Conservation (phyloP, 192 early-diverging fungal species). For the Dissophora globulifera region DNA sequence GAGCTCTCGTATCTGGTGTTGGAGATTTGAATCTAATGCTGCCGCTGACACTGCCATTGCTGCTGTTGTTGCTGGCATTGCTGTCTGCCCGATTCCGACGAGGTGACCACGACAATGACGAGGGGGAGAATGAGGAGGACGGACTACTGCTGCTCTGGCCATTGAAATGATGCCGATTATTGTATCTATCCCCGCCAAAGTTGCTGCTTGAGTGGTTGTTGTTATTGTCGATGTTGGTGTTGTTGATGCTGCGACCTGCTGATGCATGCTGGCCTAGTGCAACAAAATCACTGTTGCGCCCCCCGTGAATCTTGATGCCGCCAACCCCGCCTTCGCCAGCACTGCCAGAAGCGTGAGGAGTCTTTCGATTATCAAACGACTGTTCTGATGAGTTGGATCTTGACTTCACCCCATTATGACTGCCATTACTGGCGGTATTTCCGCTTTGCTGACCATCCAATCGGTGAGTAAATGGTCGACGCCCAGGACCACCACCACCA, state of each 20-base stretch:
- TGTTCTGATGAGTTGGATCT: constrained; percentile 1
- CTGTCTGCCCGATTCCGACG: background rate
- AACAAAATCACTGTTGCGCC: background rate
- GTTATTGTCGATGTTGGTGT: background rate
- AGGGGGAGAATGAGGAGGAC: background rate
- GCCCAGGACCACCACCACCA: background rate
- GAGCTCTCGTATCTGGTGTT: background rate
- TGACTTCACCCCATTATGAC: too few relatives aligned
- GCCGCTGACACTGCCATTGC: background rate
- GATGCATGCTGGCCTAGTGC: background rate
- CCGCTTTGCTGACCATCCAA: background rate
- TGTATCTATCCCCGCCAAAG: background rate
- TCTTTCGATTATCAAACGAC: background rate
- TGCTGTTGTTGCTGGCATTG: background rate
- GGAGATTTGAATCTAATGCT: constrained; percentile 10
- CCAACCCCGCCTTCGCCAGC: too few relatives aligned
- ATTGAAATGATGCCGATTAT: background rate
- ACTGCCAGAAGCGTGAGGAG: too few relatives aligned
- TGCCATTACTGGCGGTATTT: background rate
- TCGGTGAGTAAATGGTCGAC: background rate
- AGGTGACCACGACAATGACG: background rate
- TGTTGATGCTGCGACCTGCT: background rate
- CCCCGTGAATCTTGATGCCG: background rate
- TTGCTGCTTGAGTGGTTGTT: background rate
- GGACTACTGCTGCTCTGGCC: background rate